A percentile compares a stretch with the other conserved stretches of the same genome.
phyloP scores from a whole-genome alignment of 1,284 basidiomycete genomes.

The Heterobasidion occidentale region DNA sequence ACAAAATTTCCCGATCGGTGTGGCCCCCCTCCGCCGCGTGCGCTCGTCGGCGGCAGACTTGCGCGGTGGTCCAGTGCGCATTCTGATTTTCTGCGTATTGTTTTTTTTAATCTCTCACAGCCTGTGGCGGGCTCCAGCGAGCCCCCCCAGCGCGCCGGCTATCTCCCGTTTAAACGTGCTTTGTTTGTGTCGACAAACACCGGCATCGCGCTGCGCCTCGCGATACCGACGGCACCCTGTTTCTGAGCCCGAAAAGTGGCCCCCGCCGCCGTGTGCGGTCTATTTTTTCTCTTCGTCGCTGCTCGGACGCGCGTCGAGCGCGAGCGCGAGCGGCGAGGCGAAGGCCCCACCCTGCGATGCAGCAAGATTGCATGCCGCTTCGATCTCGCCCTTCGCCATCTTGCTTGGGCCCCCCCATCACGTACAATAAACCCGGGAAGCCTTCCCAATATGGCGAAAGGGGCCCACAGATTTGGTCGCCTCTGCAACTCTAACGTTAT shows the following conservation, averaged over 20 bases:
- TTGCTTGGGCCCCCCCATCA: background rate
- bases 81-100: background rate
- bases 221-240: background rate
- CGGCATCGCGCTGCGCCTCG: background rate
- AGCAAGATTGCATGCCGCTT: background rate
- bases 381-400: background rate
- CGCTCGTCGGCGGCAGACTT: background rate
- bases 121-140: background rate
- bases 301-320: too few relatives aligned
- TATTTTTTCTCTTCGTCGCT: background rate
- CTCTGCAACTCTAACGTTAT: background rate
- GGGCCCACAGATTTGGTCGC: constrained; percentile 1
- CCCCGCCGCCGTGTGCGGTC: background rate
- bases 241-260: background rate
- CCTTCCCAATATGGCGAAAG: background rate
- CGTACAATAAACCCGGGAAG: background rate
- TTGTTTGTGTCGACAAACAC: background rate
- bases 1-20: background rate
- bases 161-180: constrained; percentile 2
- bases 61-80: background rate
- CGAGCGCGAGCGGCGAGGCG: too few relatives aligned
- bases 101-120: background rate
- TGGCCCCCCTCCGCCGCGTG: background rate
- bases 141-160: constrained; percentile 1
- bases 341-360: too few relatives aligned